phyloP scores from a whole-genome alignment of 192 early-diverging fungal species.

The Phycomyces blakesleeanus region DNA sequence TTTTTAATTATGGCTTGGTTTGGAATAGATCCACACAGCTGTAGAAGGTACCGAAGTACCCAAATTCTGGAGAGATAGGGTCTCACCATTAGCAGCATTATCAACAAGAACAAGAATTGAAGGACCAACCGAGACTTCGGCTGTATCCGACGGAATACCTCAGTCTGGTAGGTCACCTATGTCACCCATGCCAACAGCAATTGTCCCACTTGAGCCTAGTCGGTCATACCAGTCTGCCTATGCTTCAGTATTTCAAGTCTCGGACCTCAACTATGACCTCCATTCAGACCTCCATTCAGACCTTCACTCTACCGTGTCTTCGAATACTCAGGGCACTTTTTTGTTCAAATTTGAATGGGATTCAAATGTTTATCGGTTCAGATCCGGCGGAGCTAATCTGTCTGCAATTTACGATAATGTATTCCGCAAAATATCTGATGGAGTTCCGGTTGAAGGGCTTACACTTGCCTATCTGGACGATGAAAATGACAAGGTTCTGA shows the following conservation, averaged over 20 bases:
- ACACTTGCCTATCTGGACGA: constrained; percentile 76
- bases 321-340: constrained; percentile 25
- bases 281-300: constrained; percentile 11
- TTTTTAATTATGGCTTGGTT: not conserved
- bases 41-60: constrained; percentile 38
- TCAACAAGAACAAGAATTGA: constrained; percentile 61
- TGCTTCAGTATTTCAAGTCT: not conserved
- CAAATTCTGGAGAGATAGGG: constrained; percentile 71
- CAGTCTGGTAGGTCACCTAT: constrained; percentile 37
- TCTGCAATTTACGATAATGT: constrained; percentile 23
- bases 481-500: constrained; percentile 75
- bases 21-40: constrained; percentile 16
- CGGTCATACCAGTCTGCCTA: not conserved
- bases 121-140: constrained; percentile 14
- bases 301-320: constrained; percentile 3
- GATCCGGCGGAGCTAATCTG: constrained; percentile 41
- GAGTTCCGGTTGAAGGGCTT: constrained; percentile 17
- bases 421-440: constrained; percentile 35
- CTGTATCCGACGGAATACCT: constrained; percentile 24
- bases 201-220: constrained; percentile 49
- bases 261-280: constrained; percentile 18
- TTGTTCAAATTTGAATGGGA: constrained; percentile 62
- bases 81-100: constrained; percentile 49
- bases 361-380: constrained; percentile 63
- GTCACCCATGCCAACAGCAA: constrained; percentile 32